A percentile compares a stretch with the other conserved stretches of the same genome.
These are phyloP conservation scores for Fragaria nilgerrensis DNA, from an alignment of 306 rosid genomes.

Conservation along the genomic window DNA sequence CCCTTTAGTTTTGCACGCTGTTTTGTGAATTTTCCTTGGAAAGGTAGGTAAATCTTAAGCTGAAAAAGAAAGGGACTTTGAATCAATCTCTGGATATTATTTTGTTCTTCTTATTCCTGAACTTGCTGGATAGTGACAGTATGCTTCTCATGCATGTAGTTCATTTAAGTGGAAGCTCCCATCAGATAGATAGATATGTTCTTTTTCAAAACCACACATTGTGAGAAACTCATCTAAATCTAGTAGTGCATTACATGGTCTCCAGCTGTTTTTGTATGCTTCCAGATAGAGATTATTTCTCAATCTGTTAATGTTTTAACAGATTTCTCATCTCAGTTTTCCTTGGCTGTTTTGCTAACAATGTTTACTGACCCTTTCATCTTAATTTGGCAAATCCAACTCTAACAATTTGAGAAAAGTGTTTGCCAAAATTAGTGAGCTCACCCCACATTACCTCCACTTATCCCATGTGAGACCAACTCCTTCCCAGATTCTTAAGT, in stretches of 20 bases:
- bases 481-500: background rate
- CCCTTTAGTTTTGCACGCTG: background rate
- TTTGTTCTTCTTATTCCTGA: background rate
- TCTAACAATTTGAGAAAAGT: background rate
- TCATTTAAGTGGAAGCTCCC: background rate
- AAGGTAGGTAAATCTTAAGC: background rate
- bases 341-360: background rate
- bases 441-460: background rate
- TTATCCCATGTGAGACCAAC: slow-evolving; percentile 1
- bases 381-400: background rate
- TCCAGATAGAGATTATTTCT: background rate
- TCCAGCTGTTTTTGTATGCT: background rate
- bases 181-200: background rate
- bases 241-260: background rate
- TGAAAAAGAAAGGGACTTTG: background rate
- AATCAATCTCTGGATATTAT: background rate
- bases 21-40: background rate
- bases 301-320: background rate
- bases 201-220: background rate
- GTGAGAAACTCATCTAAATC: background rate
- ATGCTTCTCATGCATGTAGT: background rate
- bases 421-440: slow-evolving; percentile 16
- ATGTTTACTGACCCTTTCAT: background rate
- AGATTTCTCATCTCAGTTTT: background rate
- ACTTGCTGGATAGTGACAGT: background rate